Base-by-base conservation (phyloP, 1,284 basidiomycete genomes). In the Irpex sp. region DNA sequence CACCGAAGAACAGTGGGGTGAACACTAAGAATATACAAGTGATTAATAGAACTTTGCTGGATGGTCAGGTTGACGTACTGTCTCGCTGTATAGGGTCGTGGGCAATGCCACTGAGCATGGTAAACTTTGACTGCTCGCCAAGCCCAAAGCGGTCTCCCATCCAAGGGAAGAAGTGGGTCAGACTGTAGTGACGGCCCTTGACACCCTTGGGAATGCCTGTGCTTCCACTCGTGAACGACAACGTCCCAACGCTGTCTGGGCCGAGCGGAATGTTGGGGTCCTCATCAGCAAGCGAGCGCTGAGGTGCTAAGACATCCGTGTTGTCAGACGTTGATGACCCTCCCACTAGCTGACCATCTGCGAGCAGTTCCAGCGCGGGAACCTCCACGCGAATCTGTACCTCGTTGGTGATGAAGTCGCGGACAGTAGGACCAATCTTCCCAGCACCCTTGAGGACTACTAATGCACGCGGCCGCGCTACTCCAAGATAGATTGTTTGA, bases 121-220 rank as follows among this genome's bases (percentile, higher is more conserved):
- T 99, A 73, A 98, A 99, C 75, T 89, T 93, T 64, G 93, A 94
- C 33, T 84, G 78, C 61, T 88, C 80, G 49, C 82, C 81, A 53
- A 99, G 79, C 2, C 84, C 88, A 75, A 99, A 99, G 17, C 89
- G 82, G 73, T 95, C 80, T 19, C 92, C 91, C 97, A 99, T 99
- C 97, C 97, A 99, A 2, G 97, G 97, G 87, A 99, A 99, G 84
- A 99, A 99, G 77, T 99, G 97, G 0, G 97, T 99, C 68, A 99
- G 81, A 68, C 92, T 95, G 77, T 93, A 98, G 76, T 99, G 97
- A 55, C 97, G 82, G 0, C 97, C 97, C 70, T 88, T 88, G 56
- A 99, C 97, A 51, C 97, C 97, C 79, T 99, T 99, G 1, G 97
- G 97, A 60, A 99, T 96, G 57, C 97, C 97, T 0, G 97, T 99